Evolutionary conservation across 257 asterid genomes (phyloP).

Genomic region (Solanum medicagineum): DNA sequence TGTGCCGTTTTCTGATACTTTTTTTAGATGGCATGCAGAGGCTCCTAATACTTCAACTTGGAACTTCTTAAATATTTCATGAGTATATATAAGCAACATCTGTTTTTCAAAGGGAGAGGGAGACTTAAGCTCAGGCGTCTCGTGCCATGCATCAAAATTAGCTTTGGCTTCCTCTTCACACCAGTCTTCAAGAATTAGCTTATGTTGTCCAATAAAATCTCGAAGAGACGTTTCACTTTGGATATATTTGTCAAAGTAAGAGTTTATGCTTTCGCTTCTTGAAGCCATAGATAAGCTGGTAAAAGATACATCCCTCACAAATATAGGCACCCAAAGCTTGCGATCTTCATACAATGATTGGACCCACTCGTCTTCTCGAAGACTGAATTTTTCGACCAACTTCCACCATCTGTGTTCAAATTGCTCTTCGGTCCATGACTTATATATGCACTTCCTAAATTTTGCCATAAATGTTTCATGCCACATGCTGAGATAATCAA

Average conservation of each 20-base stretch:
- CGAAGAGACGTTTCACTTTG: constrained; percentile 45
- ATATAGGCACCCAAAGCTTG: constrained; percentile 75
- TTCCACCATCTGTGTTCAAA: constrained; percentile 88
- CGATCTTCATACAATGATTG: constrained; percentile 55
- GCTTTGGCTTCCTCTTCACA: constrained; percentile 90
- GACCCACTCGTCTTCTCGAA: constrained; percentile 67
- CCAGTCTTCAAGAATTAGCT: constrained; percentile 53
- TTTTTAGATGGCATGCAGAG: constrained; percentile 87
- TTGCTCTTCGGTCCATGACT: constrained; percentile 58
- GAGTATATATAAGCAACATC: constrained; percentile 57
- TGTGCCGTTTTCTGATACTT: constrained; percentile 49
- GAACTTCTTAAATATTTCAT: constrained; percentile 74
- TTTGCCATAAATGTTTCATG: constrained; percentile 52
- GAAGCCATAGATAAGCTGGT: constrained; percentile 56
- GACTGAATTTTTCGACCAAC: constrained; percentile 51
- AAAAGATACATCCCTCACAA: constrained; percentile 53
- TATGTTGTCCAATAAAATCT: constrained; percentile 51
- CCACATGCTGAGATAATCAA: constrained; percentile 62
- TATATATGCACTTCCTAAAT: constrained; percentile 58
- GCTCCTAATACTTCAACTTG: constrained; percentile 90
- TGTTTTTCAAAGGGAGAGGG: constrained; percentile 96
- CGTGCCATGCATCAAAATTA: constrained; percentile 92
- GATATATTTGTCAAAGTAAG: constrained; percentile 66
- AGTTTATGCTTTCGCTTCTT: constrained; percentile 57
- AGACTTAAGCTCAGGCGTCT: constrained; percentile 76